Evolutionary conservation across 2,329 filamentous ascomycete genomes (phyloP).

Genomic region (Stemphylium vesicarium): DNA sequence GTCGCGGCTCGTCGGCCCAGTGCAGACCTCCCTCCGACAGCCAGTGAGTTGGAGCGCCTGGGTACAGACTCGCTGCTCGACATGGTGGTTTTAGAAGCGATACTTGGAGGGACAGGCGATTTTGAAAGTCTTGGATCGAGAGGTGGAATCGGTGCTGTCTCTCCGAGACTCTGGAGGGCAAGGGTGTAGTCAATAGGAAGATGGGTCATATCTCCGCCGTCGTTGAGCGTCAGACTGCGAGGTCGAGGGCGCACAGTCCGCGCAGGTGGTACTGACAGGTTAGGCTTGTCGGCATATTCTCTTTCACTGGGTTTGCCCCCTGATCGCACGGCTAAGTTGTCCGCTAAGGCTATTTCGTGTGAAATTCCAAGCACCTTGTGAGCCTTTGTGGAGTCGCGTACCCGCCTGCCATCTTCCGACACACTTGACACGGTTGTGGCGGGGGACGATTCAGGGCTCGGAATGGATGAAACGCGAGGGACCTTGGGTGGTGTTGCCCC

Average conservation of each 20-base stretch:
- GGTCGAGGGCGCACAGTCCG: constrained; percentile 30
- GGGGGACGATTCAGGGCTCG: constrained; percentile 39
- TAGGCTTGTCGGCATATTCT: constrained; percentile 8
- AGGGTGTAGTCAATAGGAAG: constrained; percentile 51
- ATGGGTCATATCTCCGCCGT: constrained; percentile 42
- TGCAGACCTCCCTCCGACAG: constrained; percentile 42
- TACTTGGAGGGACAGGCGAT: constrained; percentile 23
- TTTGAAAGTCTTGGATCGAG: constrained; percentile 15
- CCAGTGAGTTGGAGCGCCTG: constrained; percentile 36
- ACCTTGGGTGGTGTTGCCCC: constrained; percentile 47
- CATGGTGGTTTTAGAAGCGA: constrained; percentile 27
- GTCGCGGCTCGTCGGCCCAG: constrained; percentile 32
- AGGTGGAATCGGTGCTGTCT: constrained; percentile 22
- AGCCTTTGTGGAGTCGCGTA: constrained; percentile 47
- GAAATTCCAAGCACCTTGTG: constrained; percentile 51
- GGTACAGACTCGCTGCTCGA: constrained; percentile 25
- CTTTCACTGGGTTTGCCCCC: constrained; percentile 5
- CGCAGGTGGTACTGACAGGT: constrained; percentile 16
- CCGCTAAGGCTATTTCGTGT: constrained; percentile 24
- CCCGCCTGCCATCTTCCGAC: constrained; percentile 32
- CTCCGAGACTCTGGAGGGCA: constrained; percentile 44
- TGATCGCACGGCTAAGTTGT: constrained; percentile 14
- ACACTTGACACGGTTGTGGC: constrained; percentile 43
- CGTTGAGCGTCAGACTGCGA: constrained; percentile 43
- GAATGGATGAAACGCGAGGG: constrained; percentile 42